Evolutionary conservation across 768 basidiomycete species (phyloP), one percentile per base, ranked within the genome.

Genomic region (Boletus pseudopeckii): DNA sequence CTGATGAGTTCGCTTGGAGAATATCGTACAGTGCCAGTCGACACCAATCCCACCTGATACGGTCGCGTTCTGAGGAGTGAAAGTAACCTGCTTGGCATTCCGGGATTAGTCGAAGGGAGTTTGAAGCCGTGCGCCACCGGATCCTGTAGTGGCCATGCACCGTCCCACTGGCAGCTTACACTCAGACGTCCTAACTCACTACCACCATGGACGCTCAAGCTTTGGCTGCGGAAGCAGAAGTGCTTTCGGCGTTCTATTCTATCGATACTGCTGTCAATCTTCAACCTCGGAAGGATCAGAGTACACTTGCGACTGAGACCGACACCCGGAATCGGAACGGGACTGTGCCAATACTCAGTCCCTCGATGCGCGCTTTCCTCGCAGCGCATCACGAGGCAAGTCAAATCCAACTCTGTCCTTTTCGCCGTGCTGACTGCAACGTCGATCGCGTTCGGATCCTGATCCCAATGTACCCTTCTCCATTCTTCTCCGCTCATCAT

Each of bases 311-410:
- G 9, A 17, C 18, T 8, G n/a, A 20, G 13, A 14, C 43, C 14
- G 28, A 32, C 36, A 7, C 13, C 17, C 18, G 13, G 26, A 38
- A 4, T 7, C n/a, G 13, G 26, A 38, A 52, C 13, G 15, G 13
- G 34, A 24, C 22, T 13, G 9, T 51, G 13, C 53, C 53, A 13
- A 48, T 72, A n/a, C 62, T 80, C 39, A 77, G 77, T 48, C 62
- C 66, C 2, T 72, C 73, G 7, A 65, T 79, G 17, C 54, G 71
- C n/a, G 57, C 67, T 5, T 74, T 73, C 46, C 65, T 80, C 22
- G 52, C 55, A 17, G 64, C 69, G 1, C 53, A 62, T 9, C 62
- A 65, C 20, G 64, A 74, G 59, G 77, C 74, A 54, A 53, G 57
- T 58, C 46, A 14, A 30, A 24, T 9, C 24, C 24, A 18, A 26